Evolutionary conservation across 2,329 filamentous ascomycete species (phyloP), one percentile per base, ranked within the genome.

Genomic region (Aspergillus tamarii): DNA sequence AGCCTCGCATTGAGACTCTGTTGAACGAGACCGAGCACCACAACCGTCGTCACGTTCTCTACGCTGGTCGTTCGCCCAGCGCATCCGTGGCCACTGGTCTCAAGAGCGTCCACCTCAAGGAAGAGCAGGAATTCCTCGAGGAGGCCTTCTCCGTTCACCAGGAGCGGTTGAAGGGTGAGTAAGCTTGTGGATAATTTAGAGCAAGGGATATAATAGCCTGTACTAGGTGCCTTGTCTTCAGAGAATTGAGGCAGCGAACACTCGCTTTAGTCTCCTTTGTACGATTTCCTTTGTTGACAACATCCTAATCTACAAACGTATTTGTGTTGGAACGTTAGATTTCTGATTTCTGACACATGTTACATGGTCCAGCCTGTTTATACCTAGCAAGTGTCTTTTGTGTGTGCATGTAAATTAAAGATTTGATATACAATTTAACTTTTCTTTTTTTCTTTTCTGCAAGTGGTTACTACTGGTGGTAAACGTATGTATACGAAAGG

Each of bases 1-100:
- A 99, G 83, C 95, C 95, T 36, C 91, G 95, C 76, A 93, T 99
- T 68, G 95, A 99, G 88, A 99, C 94, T 10, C 83, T 99, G 69
- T 86, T 99, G 70, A 97, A 98, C 84, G 81, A 96, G 78, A 98
- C 95, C 0, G 82, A 96, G 82, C 85, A 96, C 82, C 85, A 96
- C 82, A 94, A 98, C 84, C 89, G 96, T 82, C 89, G 91, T 77
- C 94, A 96, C 83, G 93, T 97, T 77, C 93, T 97, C 88, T 99
- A 98, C 80, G 95, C 95, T 64, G 95, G 95, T 70, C 91, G 95
- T 73, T 90, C 93, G 81, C 94, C 94, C 43, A 97, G 93, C 75
- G 94, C 95, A 19, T 94, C 91, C 68, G 94, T 98, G 30, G 95
- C 95, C 43, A 97, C 94, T 60, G 95, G 95, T 80, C 83, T 95